phyloP scores from a whole-genome alignment of 768 basidiomycete species.

The Kwoniella botswanensis region DNA sequence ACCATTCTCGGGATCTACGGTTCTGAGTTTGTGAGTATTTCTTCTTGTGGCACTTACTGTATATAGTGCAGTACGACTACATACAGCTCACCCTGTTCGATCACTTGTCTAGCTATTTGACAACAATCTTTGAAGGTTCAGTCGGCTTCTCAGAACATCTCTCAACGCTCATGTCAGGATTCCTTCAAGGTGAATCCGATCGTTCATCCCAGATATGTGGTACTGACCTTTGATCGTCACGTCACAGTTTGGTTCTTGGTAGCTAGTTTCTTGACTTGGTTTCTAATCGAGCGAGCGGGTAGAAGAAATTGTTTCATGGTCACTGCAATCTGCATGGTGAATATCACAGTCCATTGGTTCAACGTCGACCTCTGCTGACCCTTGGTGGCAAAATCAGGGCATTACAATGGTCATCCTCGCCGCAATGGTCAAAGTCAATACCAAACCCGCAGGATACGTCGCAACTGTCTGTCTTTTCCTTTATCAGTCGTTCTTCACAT shows the following conservation, averaged over 20 bases:
- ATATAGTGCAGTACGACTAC: no score
- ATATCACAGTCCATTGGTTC: not conserved
- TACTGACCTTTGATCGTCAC: not conserved
- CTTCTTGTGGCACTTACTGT: not conserved
- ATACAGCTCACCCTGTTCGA: not conserved
- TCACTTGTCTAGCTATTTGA: constrained; percentile 22
- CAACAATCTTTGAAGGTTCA: constrained; percentile 30
- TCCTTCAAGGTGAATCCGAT: constrained; percentile 22
- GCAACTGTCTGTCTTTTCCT: constrained; percentile 25
- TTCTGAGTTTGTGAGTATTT: constrained; percentile 19
- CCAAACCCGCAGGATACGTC: constrained; percentile 22
- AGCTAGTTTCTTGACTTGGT: constrained; percentile 22
- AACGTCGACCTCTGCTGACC: not conserved
- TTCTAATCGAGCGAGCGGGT: constrained; percentile 24
- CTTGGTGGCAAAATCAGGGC: not conserved
- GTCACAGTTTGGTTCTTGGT: constrained; percentile 31
- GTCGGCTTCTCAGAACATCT: constrained; percentile 19
- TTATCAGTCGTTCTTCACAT: constrained; percentile 24
- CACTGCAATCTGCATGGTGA: constrained; percentile 33
- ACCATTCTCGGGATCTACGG: constrained; percentile 30
- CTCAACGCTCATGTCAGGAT: constrained; percentile 29
- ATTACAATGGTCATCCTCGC: constrained; percentile 35
- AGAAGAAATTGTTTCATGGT: constrained; percentile 29
- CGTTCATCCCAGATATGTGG: not conserved
- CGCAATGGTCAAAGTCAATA: constrained; percentile 39